Percentiles rank a stretch among this genome's conserved stretches.
Evolutionary conservation across 257 asterid genomes (phyloP).

Genomic region (Mitragyna speciosa): DNA sequence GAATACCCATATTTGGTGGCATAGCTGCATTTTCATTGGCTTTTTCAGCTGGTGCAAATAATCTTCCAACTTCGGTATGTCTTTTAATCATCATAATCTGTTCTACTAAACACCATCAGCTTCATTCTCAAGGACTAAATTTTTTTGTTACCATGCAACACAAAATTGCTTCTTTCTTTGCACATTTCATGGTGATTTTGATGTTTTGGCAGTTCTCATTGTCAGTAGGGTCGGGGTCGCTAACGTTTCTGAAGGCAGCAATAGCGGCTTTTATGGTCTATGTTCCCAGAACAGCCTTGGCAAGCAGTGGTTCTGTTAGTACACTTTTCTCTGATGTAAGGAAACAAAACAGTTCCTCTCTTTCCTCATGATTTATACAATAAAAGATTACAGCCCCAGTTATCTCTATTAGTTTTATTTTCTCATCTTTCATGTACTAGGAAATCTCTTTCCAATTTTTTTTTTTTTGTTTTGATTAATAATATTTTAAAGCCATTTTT

Average conservation of each 20-base stretch:
- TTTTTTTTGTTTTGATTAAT: too few relatives aligned
- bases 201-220: slow-evolving; percentile 3
- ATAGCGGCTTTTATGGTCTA: slow-evolving; percentile 4
- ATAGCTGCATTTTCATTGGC: slow-evolving; percentile 2
- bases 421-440: too few relatives aligned
- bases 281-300: slow-evolving; percentile 10
- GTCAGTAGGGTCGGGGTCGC: not conserved
- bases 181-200: not conserved
- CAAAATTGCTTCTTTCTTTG: not conserved
- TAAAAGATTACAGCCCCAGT: too few relatives aligned
- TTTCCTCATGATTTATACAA: too few relatives aligned
- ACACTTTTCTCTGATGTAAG: slow-evolving; percentile 1
- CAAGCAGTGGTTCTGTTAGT: not conserved
- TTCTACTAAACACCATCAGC: not conserved
- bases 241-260: slow-evolving; percentile 12
- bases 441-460: too few relatives aligned
- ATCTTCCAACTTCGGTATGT: slow-evolving; percentile 10
- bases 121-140: not conserved
- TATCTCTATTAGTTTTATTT: too few relatives aligned
- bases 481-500: not conserved
- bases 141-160: not conserved
- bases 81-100: not conserved
- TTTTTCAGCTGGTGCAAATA: slow-evolving; percentile 6
- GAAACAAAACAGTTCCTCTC: not conserved
- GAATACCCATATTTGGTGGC: slow-evolving; percentile 5